Evolutionary conservation across 192 early-diverging fungal genomes (phyloP).

Genomic region (Piromyces finnis): DNA sequence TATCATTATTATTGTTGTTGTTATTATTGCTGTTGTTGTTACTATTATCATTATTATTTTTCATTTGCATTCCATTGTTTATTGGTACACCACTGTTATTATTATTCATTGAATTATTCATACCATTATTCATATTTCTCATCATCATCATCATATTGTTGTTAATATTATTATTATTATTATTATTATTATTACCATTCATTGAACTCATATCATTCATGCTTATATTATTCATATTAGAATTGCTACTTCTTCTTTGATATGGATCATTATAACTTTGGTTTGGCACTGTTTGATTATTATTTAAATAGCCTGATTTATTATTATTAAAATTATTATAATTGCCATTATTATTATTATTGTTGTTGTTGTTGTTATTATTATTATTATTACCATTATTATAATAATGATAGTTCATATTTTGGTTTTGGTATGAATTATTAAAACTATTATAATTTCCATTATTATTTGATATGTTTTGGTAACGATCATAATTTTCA

Average conservation of each 20-base stretch:
- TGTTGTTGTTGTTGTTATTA: not conserved
- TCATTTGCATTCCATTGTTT: too few relatives aligned
- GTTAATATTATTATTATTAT: not conserved
- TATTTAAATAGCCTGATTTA: too few relatives aligned
- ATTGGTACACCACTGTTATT: not conserved
- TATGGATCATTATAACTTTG: too few relatives aligned
- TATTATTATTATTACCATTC: not conserved
- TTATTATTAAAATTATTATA: too few relatives aligned
- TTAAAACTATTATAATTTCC: not conserved
- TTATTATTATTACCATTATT: not conserved
- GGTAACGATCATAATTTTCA: too few relatives aligned
- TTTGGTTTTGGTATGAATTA: not conserved
- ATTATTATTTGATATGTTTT: not conserved
- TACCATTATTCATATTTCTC: not conserved
- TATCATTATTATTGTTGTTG: not conserved
- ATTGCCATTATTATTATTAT: too few relatives aligned
- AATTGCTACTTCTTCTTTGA: not conserved
- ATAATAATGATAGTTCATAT: not conserved
- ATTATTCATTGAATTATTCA: not conserved
- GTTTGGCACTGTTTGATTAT: too few relatives aligned
- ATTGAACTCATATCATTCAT: not conserved
- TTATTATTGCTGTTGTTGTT: not conserved
- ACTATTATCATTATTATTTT: not conserved
- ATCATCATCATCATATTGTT: not conserved
- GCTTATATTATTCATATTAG: not conserved